A percentile compares a stretch with the other conserved stretches of the same genome.
These are phyloP conservation scores for Anthracocystis setariae DNA, from an alignment of 1,284 basidiomycete species.

Conservation along the genomic window DNA sequence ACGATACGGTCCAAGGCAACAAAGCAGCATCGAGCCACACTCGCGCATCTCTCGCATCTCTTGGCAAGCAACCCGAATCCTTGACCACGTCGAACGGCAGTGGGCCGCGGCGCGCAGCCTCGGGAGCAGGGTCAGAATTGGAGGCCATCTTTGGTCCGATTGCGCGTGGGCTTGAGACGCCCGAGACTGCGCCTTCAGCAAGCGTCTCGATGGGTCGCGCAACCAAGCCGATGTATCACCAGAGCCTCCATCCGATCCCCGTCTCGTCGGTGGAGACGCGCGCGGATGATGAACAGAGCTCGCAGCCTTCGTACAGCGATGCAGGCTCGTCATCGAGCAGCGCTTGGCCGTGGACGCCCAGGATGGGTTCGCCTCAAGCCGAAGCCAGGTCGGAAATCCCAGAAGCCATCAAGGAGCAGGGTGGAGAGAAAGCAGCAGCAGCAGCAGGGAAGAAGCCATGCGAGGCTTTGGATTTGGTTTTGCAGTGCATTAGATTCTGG, in stretches of 20 bases:
- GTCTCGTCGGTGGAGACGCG: not conserved
- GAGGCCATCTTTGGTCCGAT: conserved; percentile 28
- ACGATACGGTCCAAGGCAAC: too few relatives aligned
- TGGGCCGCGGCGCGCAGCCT: conserved; percentile 6
- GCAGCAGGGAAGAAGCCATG: conserved; percentile 2
- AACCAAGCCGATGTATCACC: conserved; percentile 21
- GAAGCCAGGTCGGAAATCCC: not conserved
- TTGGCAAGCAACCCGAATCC: too few relatives aligned
- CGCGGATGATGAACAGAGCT: conserved; percentile 11
- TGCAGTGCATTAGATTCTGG: conserved; percentile 37
- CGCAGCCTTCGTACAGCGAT: conserved; percentile 14
- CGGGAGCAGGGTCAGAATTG: conserved; percentile 24
- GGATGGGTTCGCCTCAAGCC: conserved; percentile 13
- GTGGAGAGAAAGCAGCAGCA: not conserved
- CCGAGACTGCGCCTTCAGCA: not conserved
- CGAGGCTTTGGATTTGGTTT: conserved; percentile 23
- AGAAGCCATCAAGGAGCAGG: not conserved
- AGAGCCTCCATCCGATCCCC: conserved; percentile 24
- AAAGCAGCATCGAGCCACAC: too few relatives aligned
- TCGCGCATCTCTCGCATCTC: too few relatives aligned
- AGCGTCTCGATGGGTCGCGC: not conserved
- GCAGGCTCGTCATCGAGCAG: conserved; percentile 11
- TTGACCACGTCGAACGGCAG: too few relatives aligned
- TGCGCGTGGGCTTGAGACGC: conserved; percentile 22
- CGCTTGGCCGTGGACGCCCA: conserved; percentile 10